Percentiles rank a stretch among this genome's conserved stretches.
phyloP scores from a whole-genome alignment of 1,139 yeast genomes.

The Sugiyamaella novakii region DNA sequence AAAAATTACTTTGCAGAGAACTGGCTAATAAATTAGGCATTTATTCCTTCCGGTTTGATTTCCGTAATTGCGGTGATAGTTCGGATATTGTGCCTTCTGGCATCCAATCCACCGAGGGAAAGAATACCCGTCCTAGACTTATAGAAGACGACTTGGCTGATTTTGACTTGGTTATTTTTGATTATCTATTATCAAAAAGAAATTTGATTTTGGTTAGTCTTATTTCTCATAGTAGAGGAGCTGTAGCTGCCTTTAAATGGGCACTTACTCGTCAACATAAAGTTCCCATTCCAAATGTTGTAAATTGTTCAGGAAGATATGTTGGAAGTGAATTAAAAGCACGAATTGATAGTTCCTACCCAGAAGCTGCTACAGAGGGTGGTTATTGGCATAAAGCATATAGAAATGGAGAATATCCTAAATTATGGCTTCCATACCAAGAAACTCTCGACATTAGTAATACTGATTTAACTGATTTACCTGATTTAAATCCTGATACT shows the following conservation, averaged over 20 bases:
- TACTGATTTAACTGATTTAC: slow-evolving; percentile 51
- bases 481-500: slow-evolving; percentile 47
- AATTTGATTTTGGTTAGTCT: slow-evolving; percentile 48
- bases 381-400: slow-evolving; percentile 47
- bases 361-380: slow-evolving; percentile 44
- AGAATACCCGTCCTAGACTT: slow-evolving; percentile 43
- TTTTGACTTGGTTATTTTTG: slow-evolving; percentile 52
- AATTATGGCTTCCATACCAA: slow-evolving; percentile 48
- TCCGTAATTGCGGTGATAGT: slow-evolving; percentile 82
- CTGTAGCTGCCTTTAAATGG: slow-evolving; percentile 78
- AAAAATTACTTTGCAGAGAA: slow-evolving; percentile 59
- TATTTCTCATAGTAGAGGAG: slow-evolving; percentile 81
- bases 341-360: slow-evolving; percentile 40
- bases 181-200: slow-evolving; percentile 45
- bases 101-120: slow-evolving; percentile 12
- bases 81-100: slow-evolving; percentile 51
- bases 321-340: slow-evolving; percentile 38
- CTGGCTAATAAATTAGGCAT: slow-evolving; percentile 63
- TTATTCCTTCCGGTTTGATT: slow-evolving; percentile 73
- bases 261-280: slow-evolving; percentile 48
- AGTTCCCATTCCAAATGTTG: slow-evolving; percentile 58
- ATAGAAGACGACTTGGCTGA: slow-evolving; percentile 69
- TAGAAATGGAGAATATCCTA: slow-evolving; percentile 54
- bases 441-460: slow-evolving; percentile 61
- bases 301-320: slow-evolving; percentile 75